phyloP scores from a whole-genome alignment of 2,329 filamentous ascomycete species.

The Xylariaceae sp. region DNA sequence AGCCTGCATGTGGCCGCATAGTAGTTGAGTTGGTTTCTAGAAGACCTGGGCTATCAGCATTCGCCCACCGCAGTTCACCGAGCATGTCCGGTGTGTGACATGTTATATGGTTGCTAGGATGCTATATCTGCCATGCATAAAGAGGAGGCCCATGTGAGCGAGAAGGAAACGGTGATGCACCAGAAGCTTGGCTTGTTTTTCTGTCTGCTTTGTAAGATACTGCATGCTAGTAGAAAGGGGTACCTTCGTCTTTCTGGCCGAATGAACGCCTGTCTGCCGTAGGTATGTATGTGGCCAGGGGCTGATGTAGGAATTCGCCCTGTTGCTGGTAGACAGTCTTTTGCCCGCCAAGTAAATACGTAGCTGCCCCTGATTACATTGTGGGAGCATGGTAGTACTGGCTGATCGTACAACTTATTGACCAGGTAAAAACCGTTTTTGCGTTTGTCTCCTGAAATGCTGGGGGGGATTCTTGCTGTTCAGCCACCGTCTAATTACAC shows the following conservation, averaged over 20 bases:
- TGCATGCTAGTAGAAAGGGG: conserved; percentile 10
- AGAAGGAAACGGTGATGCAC: conserved; percentile 1
- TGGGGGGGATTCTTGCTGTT: not conserved
- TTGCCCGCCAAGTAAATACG: not conserved
- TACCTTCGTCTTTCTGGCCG: too few relatives aligned
- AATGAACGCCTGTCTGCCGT: too few relatives aligned
- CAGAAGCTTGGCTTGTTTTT: conserved; percentile 18
- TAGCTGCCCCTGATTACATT: conserved; percentile 7
- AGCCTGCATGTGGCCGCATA: conserved; percentile 15
- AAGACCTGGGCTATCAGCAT: not conserved
- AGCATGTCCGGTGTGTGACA: conserved; percentile 2
- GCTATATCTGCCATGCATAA: conserved; percentile 2
- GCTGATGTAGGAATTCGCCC: conserved; percentile 4
- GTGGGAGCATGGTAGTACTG: conserved; percentile 1
- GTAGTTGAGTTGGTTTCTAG: not conserved
- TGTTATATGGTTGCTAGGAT: not conserved
- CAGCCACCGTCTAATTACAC: not conserved
- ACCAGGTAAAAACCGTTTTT: conserved; percentile 8
- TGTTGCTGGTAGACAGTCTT: not conserved
- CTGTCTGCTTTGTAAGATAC: conserved; percentile 11
- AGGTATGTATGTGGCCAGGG: not conserved
- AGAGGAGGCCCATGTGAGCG: not conserved
- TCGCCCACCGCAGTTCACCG: conserved; percentile 9
- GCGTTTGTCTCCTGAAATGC: conserved; percentile 3
- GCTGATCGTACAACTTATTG: too few relatives aligned